Evolutionary conservation across 495 filamentous ascomycete genomes (phyloP), one percentile per base, ranked within the genome.

Genomic region (Talaromyces borbonicus): DNA sequence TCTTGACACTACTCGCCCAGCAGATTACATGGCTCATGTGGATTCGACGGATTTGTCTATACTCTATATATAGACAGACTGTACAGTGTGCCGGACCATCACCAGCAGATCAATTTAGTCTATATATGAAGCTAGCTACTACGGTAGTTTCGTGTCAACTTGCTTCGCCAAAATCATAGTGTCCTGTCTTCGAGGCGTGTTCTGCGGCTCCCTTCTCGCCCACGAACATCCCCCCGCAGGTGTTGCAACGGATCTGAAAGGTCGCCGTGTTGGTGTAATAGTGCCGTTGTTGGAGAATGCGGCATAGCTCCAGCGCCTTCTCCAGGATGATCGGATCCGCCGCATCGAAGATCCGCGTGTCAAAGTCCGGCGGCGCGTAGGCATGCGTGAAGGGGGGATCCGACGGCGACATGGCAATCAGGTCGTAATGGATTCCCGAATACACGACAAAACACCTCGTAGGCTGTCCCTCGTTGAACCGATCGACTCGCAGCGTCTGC

Each of bases 341-440:
- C 0, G 77, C 70, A 24, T 82, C 72, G 68, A 94, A 98, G 6
- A 87, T 74, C 37, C 85, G 85, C 19, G 79, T 75, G 53, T 98
- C 92, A 43, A 80, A 75, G 16, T 88, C 78, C 4, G 86, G 71
- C 8, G 79, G 73, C 9, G 74, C 66, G 48, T 78, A 69, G 8
- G 81, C 67, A 48, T 71, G 71, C 33, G 63, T 68, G 41, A 73
- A 68, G 6, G 75, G 74, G 18, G 77, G 72, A 48, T 79, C 75
- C 11, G 73, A 77, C 1, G 83, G 81, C 8, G 74, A 78, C 53
- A 93, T 72, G 0, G 84, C 85, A 41, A 96, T 79, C n/a, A 84
- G 79, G 60, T 98, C 92, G 60, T 98, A 98, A 56, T 98, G 92
- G 43, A 97, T 90, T 0, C 88, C 89, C 0, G 85, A 90, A 61